Evolutionary conservation across 345 rosid species (phyloP).

Genomic region (Physaria fendleri): DNA sequence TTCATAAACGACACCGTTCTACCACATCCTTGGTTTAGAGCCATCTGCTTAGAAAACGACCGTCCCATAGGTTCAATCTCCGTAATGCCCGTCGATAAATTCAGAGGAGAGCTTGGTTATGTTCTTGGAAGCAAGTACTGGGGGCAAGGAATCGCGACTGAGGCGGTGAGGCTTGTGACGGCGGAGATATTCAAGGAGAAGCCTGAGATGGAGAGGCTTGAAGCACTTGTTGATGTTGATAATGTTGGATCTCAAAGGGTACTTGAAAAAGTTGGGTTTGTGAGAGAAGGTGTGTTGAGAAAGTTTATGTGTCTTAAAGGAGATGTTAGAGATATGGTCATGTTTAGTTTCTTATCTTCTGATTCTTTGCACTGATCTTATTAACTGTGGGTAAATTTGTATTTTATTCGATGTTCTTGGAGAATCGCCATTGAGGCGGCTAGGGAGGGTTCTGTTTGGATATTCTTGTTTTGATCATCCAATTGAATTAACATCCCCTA

Average conservation of each 20-base stretch:
- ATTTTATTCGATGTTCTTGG: too few species aligned
- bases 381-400: too few species aligned
- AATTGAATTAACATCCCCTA: too few species aligned
- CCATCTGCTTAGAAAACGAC: slow-evolving; percentile 44
- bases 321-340: slow-evolving; percentile 42
- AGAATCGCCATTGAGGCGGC: too few species aligned
- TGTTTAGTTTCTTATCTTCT: slow-evolving; percentile 50
- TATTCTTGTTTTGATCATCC: too few species aligned
- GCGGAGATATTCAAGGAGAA: slow-evolving; percentile 35
- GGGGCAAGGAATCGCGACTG: slow-evolving; percentile 52
- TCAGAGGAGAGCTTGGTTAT: slow-evolving; percentile 51
- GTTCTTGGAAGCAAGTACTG: slow-evolving; percentile 39
- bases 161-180: slow-evolving; percentile 43
- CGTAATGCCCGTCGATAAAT: slow-evolving; percentile 39
- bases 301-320: slow-evolving; percentile 40
- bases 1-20: slow-evolving; percentile 31
- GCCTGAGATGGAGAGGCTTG: slow-evolving; percentile 49
- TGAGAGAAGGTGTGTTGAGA: slow-evolving; percentile 55
- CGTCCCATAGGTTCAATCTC: slow-evolving; percentile 46
- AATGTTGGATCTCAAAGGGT: slow-evolving; percentile 55
- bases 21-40: slow-evolving; percentile 53
- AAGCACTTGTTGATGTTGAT: slow-evolving; percentile 50
- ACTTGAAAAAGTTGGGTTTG: slow-evolving; percentile 59
- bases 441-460: too few species aligned
- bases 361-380: too few species aligned